These are phyloP conservation scores for Monosporascus sp. DNA, from an alignment of 2,329 filamentous ascomycete genomes.

Conservation along the genomic window DNA sequence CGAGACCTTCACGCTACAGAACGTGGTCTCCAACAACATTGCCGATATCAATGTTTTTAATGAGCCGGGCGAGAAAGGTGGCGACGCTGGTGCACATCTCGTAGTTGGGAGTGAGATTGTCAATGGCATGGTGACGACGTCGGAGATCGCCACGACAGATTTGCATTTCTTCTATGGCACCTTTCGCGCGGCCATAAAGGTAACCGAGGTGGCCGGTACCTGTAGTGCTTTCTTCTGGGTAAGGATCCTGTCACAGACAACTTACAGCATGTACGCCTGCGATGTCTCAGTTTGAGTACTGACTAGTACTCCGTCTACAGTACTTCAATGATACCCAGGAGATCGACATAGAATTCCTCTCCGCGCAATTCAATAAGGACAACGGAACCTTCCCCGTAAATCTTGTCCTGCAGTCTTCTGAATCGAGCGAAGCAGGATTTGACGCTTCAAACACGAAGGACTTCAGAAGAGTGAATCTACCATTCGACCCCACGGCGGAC, in stretches of 20 bases:
- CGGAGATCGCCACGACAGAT: constrained; percentile 58
- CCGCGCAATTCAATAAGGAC: constrained; percentile 51
- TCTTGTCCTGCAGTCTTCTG: constrained; percentile 66
- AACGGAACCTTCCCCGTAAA: constrained; percentile 57
- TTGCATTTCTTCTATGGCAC: constrained; percentile 64
- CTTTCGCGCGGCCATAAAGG: constrained; percentile 62
- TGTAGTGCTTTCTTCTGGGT: constrained; percentile 80
- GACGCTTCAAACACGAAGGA: constrained; percentile 55
- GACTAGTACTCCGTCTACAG: constrained; percentile 31
- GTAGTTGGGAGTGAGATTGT: constrained; percentile 41
- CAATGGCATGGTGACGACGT: constrained; percentile 50
- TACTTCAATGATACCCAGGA: constrained; percentile 76
- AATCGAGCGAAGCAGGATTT: constrained; percentile 53
- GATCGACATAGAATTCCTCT: constrained; percentile 77
- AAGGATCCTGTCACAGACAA: constrained; percentile 13
- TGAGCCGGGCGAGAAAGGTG: constrained; percentile 37
- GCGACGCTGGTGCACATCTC: constrained; percentile 50
- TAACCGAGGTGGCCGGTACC: constrained; percentile 57
- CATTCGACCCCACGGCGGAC: constrained; percentile 58
- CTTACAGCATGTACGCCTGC: not conserved
- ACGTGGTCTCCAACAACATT: constrained; percentile 51
- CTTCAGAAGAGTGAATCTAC: constrained; percentile 52
- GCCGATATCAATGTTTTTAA: constrained; percentile 34
- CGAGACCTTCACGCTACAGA: constrained; percentile 53
- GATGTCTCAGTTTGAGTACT: not conserved